These are phyloP conservation scores for Solanum commersonii DNA, from an alignment of 257 asterid genomes.

Conservation along the genomic window DNA sequence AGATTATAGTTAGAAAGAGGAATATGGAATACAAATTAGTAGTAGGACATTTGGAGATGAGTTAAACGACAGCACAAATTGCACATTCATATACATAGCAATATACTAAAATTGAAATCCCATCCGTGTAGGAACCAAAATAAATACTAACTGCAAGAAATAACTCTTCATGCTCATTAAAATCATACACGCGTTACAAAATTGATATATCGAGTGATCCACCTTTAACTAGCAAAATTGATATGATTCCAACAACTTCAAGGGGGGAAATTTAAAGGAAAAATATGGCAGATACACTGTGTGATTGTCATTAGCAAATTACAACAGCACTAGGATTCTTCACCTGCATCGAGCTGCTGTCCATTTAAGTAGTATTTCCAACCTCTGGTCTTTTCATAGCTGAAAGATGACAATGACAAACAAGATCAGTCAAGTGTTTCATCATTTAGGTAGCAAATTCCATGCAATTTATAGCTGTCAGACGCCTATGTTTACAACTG, in stretches of 20 bases:
- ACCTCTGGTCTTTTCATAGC: slow-evolving; percentile 23
- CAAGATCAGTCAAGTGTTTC: not conserved
- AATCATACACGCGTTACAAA: not conserved
- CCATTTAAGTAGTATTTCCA: too few relatives aligned
- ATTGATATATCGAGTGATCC: not conserved
- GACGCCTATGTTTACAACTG: not conserved
- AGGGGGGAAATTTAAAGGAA: not conserved
- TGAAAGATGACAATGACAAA: slow-evolving; percentile 11
- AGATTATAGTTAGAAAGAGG: not conserved
- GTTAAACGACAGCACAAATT: not conserved
- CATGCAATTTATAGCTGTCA: not conserved
- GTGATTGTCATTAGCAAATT: not conserved
- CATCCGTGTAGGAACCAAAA: not conserved
- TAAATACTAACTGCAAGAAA: not conserved
- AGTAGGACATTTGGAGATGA: not conserved
- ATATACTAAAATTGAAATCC: not conserved
- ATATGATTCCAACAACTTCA: not conserved
- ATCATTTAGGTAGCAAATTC: not conserved
- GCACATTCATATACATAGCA: not conserved
- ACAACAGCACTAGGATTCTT: not conserved
- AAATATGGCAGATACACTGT: too few relatives aligned
- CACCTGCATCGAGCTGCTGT: too few relatives aligned
- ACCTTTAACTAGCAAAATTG: not conserved
- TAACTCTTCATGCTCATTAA: not conserved
- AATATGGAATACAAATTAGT: too few relatives aligned